A percentile compares a stretch with the other conserved stretches of the same genome.
phyloP scores from a whole-genome alignment of 225 moss, liverwort and hornwort species.

The Straminergon stramineum region DNA sequence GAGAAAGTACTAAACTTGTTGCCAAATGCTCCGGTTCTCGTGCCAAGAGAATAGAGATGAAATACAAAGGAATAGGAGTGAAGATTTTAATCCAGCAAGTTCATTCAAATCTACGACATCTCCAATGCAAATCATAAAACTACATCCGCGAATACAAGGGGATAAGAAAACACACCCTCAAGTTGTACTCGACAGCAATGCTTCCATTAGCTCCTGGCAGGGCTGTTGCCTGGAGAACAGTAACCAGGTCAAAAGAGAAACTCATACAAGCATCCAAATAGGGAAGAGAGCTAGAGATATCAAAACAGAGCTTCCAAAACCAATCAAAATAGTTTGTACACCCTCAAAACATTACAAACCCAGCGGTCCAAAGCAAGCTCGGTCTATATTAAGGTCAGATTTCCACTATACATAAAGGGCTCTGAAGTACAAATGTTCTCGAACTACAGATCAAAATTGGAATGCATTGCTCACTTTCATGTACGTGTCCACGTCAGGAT shows the following conservation, averaged over 20 bases:
- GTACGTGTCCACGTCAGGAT: constrained; percentile 31
- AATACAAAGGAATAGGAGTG: background rate
- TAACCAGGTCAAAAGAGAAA: background rate
- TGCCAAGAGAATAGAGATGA: background rate
- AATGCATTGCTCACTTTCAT: constrained; percentile 30
- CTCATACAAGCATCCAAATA: background rate
- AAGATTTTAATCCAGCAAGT: background rate
- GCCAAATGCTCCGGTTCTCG: background rate
- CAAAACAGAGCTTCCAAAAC: background rate
- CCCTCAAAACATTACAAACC: background rate
- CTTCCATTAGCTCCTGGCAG: constrained; percentile 17
- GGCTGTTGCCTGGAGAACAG: constrained; percentile 27
- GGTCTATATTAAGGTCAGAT: background rate
- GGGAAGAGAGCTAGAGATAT: background rate
- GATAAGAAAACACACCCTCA: constrained; percentile 10
- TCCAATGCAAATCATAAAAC: background rate
- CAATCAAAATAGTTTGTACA: background rate
- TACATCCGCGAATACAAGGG: background rate
- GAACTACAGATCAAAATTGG: background rate
- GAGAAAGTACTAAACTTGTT: background rate
- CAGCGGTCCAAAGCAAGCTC: background rate
- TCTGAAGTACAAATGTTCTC: background rate
- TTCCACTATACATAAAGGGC: too few relatives aligned
- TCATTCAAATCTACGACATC: background rate
- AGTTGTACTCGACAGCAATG: constrained; percentile 27